phyloP scores from a whole-genome alignment of 2,329 filamentous ascomycete genomes.

The Zymoseptoria passerinii region DNA sequence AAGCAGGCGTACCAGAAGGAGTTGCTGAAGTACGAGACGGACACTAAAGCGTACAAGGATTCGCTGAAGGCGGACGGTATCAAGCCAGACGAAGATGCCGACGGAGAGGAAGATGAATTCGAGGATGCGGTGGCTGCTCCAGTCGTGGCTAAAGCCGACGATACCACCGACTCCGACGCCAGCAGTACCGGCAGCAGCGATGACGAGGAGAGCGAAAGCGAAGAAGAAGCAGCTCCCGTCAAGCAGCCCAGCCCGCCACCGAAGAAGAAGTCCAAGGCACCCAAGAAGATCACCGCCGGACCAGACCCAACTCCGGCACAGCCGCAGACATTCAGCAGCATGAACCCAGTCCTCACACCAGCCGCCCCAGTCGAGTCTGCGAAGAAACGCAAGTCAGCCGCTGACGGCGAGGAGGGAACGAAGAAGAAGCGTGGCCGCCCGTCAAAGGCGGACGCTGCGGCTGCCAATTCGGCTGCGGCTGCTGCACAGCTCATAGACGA shows the following conservation, averaged over 20 bases:
- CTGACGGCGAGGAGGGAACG: not conserved
- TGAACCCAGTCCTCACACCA: not conserved
- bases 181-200: not conserved
- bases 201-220: not conserved
- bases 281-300: not conserved
- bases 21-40: constrained; percentile 48
- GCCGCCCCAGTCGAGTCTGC: not conserved
- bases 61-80: not conserved
- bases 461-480: not conserved
- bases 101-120: not conserved
- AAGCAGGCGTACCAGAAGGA: constrained; percentile 51
- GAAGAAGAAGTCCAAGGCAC: not conserved
- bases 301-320: not conserved
- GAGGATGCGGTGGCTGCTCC: not conserved
- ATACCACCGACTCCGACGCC: not conserved
- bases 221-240: not conserved
- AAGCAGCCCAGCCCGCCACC: not conserved
- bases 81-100: not conserved
- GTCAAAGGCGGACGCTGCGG: not conserved
- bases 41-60: constrained; percentile 48
- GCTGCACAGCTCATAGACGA: constrained; percentile 1
- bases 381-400: not conserved
- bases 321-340: not conserved
- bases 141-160: not conserved
- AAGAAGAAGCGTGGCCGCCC: not conserved